phyloP scores from a whole-genome alignment of 805 yeast genomes.

The Starmerella apis region DNA sequence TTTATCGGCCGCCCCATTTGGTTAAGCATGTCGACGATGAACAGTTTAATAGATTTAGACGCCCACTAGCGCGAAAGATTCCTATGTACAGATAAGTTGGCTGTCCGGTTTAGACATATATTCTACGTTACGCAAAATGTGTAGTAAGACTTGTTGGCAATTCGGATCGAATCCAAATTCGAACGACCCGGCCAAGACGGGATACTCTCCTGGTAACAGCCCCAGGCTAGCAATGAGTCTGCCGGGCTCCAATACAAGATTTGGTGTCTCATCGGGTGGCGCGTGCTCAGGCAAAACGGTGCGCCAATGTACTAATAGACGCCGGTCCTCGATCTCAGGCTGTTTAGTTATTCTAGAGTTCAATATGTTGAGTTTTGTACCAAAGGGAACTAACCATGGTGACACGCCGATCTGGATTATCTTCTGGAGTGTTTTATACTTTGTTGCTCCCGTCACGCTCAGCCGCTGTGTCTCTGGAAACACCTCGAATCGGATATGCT shows the following conservation, averaged over 20 bases:
- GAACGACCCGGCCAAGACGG: conserved; percentile 32
- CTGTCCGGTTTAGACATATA: conserved; percentile 28
- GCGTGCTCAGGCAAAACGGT: conserved; percentile 18
- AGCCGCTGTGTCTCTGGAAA: conserved; percentile 30
- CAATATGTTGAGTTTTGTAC: conserved; percentile 25
- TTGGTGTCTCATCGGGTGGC: neutral
- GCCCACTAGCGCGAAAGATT: conserved; percentile 1
- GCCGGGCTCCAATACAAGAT: conserved; percentile 20
- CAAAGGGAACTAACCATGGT: conserved; percentile 28
- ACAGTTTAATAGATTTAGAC: neutral
- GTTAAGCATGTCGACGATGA: neutral
- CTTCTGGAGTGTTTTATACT: conserved; percentile 27
- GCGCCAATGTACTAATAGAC: conserved; percentile 24
- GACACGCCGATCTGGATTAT: conserved; percentile 27
- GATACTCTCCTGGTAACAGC: conserved; percentile 31
- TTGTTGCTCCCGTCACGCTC: conserved; percentile 26
- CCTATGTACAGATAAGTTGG: conserved; percentile 16
- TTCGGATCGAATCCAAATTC: conserved; percentile 29
- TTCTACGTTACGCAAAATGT: conserved; percentile 31
- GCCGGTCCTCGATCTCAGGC: conserved; percentile 17
- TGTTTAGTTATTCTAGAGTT: conserved; percentile 15
- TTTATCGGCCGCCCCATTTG: conserved; percentile 5
- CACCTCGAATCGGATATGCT: conserved; percentile 25
- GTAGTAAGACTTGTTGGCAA: conserved; percentile 26
- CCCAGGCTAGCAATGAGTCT: conserved; percentile 25